A percentile compares a stretch with the other conserved stretches of the same genome.
Evolutionary conservation across 768 basidiomycete genomes (phyloP).

Genomic region (Amanita fuliginea): DNA sequence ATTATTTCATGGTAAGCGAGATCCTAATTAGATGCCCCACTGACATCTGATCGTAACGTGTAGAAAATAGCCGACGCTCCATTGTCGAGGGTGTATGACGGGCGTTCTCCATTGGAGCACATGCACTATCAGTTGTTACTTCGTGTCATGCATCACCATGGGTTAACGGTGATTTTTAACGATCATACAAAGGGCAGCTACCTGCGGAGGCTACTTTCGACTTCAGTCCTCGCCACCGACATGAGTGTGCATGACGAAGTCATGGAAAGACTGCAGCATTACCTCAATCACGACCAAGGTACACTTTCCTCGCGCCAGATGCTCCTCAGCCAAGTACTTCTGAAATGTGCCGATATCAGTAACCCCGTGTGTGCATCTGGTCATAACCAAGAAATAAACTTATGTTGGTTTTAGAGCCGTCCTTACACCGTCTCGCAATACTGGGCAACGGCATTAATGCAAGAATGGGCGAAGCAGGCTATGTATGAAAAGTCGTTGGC

Average conservation of each 20-base stretch:
- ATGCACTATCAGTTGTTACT: slow-evolving; percentile 83
- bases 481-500: slow-evolving; percentile 72
- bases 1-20: slow-evolving; percentile 78
- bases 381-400: background rate
- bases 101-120: slow-evolving; percentile 83
- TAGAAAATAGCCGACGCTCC: slow-evolving; percentile 93
- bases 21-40: background rate
- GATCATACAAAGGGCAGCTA: slow-evolving; percentile 30
- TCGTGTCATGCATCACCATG: slow-evolving; percentile 71
- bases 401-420: slow-evolving; percentile 49
- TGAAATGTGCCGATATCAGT: slow-evolving; percentile 98
- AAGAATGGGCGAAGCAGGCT: slow-evolving; percentile 89
- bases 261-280: slow-evolving; percentile 52
- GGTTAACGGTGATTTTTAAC: slow-evolving; percentile 59
- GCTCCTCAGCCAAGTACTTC: slow-evolving; percentile 77
- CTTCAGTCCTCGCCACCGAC: slow-evolving; percentile 86
- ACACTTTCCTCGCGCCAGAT: slow-evolving; percentile 42
- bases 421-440: slow-evolving; percentile 86
- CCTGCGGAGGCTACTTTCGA: slow-evolving; percentile 67
- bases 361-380: slow-evolving; percentile 67
- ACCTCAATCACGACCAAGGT: slow-evolving; percentile 31
- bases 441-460: slow-evolving; percentile 83
- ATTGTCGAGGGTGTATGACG: slow-evolving; percentile 78
- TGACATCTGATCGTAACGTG: slow-evolving; percentile 6
- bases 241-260: slow-evolving; percentile 87